Evolutionary conservation across 169 alveolate species (phyloP), one percentile per base, ranked within the genome.

Genomic region (Cryptosporidium felis): DNA sequence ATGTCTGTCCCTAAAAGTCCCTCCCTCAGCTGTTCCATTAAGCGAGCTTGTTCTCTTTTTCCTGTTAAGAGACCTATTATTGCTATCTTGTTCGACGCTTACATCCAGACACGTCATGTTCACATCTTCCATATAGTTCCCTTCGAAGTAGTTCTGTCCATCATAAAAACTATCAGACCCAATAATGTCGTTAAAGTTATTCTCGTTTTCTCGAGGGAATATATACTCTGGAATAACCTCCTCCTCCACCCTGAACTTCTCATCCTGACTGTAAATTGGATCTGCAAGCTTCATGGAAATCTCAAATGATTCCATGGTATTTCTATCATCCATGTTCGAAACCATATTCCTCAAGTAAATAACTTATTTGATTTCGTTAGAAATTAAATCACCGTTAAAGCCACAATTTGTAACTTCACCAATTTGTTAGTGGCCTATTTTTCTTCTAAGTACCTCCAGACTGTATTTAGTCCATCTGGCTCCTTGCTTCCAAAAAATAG

Each of bases 251-350:
- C 36, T 60, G 18, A 16, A 60, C 18, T 36, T 18, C 38, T 36
- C 23, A 56, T 56, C 63, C 38, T 65, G 63, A 30, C 49, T 65
- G 45, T 65, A 65, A 65, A 65, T 45, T 12, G 81, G 16, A 30
- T 65, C 81, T 1, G 81, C 26, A 45, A 65, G 62, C 18, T 49
- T 65, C 81, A 65, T 65, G 21, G 60, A 45, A 28, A 65, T 49
- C 18, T 65, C 81, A 26, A 45, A 45, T 3, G 62, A 65, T 12
- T 65, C 81, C 79, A 60, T 38, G 6, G 62, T 44, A 45, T 49
- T 49, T 21, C 61, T 62, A 65, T 30, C 26, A 36, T 65, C 59
- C 26, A 26, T 44, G 38, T 65, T 65, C 6, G 81, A 65, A 44
- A 30, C 14, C 81, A 65, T 65, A n/a, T 30, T 65, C 21, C n/a